These are phyloP conservation scores for Rhizophagus clarus DNA, from an alignment of 192 early-diverging fungal species.

Conservation along the genomic window DNA sequence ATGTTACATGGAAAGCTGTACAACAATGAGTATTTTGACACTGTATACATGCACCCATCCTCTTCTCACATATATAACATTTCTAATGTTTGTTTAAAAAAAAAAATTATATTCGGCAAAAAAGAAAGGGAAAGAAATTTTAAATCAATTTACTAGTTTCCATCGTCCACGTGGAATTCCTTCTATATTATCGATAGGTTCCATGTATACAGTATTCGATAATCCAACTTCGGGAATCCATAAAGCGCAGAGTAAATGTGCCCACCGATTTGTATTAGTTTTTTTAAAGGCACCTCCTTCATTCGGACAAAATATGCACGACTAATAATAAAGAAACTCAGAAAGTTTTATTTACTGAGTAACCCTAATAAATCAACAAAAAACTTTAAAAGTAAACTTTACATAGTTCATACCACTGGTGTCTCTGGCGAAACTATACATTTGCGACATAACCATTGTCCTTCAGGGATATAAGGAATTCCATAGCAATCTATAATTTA, in stretches of 20 bases:
- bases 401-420: constrained; percentile 58
- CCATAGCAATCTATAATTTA: constrained; percentile 89
- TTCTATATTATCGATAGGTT: constrained; percentile 93
- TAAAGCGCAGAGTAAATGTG: constrained; percentile 91
- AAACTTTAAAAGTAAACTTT: not conserved
- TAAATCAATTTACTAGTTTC: constrained; percentile 61
- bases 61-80: constrained; percentile 86
- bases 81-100: constrained; percentile 30
- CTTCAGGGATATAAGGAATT: constrained; percentile 98
- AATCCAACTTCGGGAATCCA: constrained; percentile 96
- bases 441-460: constrained; percentile 97
- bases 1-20: constrained; percentile 90
- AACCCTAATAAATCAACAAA: not conserved
- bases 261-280: constrained; percentile 92
- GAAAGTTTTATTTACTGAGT: not conserved
- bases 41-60: constrained; percentile 91
- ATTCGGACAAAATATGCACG: constrained; percentile 92
- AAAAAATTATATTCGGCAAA: constrained; percentile 18
- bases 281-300: constrained; percentile 96
- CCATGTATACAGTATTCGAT: constrained; percentile 94
- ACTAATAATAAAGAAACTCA: constrained; percentile 35
- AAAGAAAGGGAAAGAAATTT: constrained; percentile 1
- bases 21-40: constrained; percentile 90
- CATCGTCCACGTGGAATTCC: constrained; percentile 88
- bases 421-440: constrained; percentile 96